phyloP scores from a whole-genome alignment of 306 rosid genomes.

The Calophaca sinica region DNA sequence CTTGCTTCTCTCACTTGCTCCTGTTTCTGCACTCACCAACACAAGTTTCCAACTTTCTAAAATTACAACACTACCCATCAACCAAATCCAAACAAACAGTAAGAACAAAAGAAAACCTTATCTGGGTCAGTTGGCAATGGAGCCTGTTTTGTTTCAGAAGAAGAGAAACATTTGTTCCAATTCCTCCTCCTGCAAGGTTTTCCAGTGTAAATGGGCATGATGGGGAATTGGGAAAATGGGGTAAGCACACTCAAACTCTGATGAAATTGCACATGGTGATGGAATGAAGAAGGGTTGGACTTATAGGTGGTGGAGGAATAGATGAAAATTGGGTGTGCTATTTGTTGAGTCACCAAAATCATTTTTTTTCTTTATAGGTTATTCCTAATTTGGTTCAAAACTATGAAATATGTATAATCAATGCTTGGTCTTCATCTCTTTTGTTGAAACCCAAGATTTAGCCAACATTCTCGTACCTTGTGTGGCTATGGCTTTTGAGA shows the following conservation, averaged over 20 bases:
- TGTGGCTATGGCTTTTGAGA: constrained; percentile 39
- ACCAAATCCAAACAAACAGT: constrained; percentile 23
- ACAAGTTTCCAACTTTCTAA: constrained; percentile 25
- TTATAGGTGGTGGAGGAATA: constrained; percentile 35
- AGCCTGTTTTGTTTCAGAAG: constrained; percentile 37
- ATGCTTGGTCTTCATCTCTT: constrained; percentile 9
- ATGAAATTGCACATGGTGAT: constrained; percentile 37
- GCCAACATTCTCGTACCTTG: constrained; percentile 36
- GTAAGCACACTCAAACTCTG: constrained; percentile 28
- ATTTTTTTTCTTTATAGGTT: constrained; percentile 42
- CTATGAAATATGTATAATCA: constrained; percentile 2
- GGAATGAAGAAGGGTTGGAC: constrained; percentile 32
- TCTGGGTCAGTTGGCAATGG: constrained; percentile 60
- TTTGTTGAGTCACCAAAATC: constrained; percentile 52
- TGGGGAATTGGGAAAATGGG: constrained; percentile 41
- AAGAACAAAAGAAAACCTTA: constrained; percentile 49
- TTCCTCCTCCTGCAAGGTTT: constrained; percentile 46
- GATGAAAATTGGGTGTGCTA: constrained; percentile 34
- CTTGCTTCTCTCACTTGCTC: constrained; percentile 16
- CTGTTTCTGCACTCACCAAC: constrained; percentile 51
- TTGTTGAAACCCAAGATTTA: background rate
- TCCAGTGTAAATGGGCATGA: constrained; percentile 32
- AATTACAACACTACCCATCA: constrained; percentile 18
- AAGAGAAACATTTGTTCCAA: constrained; percentile 39
- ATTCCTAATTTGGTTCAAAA: constrained; percentile 43